These are phyloP conservation scores for Hordeum vulgare DNA, from an alignment of 176 grass and related monocot species.

Conservation along the genomic window MorexV3_pseudomolecules_assembly NC_058519.1:617244453-617244952, in stretches of 20 bases:
- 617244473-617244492: not conserved
- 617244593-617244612: not conserved
- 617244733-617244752: conserved; percentile 32
- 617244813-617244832: not conserved
- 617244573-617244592: not conserved
- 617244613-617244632: not conserved
- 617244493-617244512: too few relatives aligned
- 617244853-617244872: conserved; percentile 17
- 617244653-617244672: not conserved
- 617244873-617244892: conserved; percentile 33
- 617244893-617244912: not conserved
- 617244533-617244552: too few relatives aligned
- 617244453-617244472: not conserved
- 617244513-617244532: too few relatives aligned
- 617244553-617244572: too few relatives aligned
- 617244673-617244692: not conserved
- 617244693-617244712: not conserved
- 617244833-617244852: conserved; percentile 14
- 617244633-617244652: not conserved
- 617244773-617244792: not conserved
- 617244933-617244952: not conserved
- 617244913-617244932: not conserved
- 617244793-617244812: not conserved
- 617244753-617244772: conserved; percentile 31
- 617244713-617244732: not conserved